Evolutionary conservation across 2,329 filamentous ascomycete genomes (phyloP), one percentile per base, ranked within the genome.

Genomic region (Chrysoporthe puriensis): DNA sequence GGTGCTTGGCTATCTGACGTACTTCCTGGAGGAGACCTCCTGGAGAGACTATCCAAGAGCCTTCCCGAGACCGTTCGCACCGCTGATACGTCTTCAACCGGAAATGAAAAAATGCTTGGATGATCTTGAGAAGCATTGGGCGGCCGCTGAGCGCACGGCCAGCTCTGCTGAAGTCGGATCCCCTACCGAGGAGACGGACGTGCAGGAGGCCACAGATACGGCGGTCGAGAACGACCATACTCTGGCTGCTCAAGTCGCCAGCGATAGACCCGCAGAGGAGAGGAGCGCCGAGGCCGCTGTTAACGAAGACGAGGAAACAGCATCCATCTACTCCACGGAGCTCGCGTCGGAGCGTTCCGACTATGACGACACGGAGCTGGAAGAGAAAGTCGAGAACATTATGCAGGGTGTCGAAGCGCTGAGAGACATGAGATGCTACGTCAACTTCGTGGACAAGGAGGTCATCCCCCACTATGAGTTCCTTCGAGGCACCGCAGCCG

Each of bases 361-460:
- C 4, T 60, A 65, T 26, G 54, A 50, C 18, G 63, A 64, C 32
- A n/a, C n/a, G 4, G 63, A 65, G 40, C 63, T 52, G 13, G 32
- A 65, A 32, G 58, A 66, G 43, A 54, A 61, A n/a, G 44, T 54
- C 40, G 64, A 46, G 40, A 32, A 40, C 13, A 58, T 62, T 50
- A 62, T 62, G 59, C 40, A 66, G 13, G 58, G 58, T 2, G 2
- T 52, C n/a, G 40, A 65, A 16, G 64, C 64, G 4, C 48, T 62
- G 6, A 21, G 48, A 1, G 66, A 68, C 42, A 56, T 68, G 66
- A 46, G 57, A n/a, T 68, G 66, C 43, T 68, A 68, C 44, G 57
- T 68, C 21, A 46, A 62, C 2, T 68, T 68, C 26, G 46, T 65
- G 7, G 50, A 57, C 1, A 52, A 21, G 4, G 56, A 62, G n/a